Percentiles rank a stretch among this genome's conserved stretches.
Conservation (phyloP, 345 rosid genomes). For the Leavenworthia alabamica region DNA sequence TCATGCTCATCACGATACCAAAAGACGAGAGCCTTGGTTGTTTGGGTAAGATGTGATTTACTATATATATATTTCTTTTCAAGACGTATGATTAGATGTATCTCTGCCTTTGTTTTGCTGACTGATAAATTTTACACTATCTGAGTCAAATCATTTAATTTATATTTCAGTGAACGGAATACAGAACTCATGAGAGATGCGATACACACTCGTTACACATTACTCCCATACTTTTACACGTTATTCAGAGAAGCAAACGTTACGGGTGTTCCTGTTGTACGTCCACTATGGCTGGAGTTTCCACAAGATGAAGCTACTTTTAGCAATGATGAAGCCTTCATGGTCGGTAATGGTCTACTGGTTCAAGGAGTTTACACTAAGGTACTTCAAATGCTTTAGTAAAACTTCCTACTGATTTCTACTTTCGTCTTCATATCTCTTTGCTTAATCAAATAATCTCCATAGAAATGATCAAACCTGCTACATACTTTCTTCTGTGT, state of each 20-base stretch:
- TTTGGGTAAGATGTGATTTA: conserved; percentile 59
- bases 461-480: neutral
- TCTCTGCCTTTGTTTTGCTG: neutral
- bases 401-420: neutral
- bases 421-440: neutral
- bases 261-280: conserved; percentile 75
- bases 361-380: conserved; percentile 89
- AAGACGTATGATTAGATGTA: neutral
- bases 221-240: conserved; percentile 92
- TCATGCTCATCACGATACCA: conserved; percentile 97
- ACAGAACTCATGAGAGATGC: conserved; percentile 86
- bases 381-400: conserved; percentile 37
- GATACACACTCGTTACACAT: conserved; percentile 69
- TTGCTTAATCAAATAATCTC: no score
- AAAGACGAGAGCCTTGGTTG: conserved; percentile 96
- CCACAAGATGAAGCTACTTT: conserved; percentile 82
- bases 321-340: conserved; percentile 87
- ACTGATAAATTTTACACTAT: neutral
- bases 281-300: conserved; percentile 99
- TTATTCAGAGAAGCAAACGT: conserved; percentile 91
- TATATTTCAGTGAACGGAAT: conserved; percentile 63
- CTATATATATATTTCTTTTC: neutral
- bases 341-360: conserved; percentile 86
- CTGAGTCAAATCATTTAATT: neutral
- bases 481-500: neutral